Conservation (phyloP, 257 asterid genomes). For the Solanum pennellii region DNA sequence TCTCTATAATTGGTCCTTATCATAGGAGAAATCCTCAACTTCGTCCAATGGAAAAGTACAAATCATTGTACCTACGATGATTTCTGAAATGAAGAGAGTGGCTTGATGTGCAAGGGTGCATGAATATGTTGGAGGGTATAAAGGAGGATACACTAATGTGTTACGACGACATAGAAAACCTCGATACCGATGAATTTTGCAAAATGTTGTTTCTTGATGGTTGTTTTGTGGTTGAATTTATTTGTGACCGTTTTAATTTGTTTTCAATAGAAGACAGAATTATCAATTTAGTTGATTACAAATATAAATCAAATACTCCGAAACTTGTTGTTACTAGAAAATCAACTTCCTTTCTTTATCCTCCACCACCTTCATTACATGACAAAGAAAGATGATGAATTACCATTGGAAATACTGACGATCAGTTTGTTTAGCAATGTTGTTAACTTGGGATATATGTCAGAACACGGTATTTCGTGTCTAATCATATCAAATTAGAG, state of each 20-base stretch:
- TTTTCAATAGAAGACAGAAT: background rate
- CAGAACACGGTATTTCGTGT: too few species aligned
- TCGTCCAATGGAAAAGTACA: background rate
- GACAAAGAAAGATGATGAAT: too few species aligned
- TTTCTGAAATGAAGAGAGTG: background rate
- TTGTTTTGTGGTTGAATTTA: constrained; percentile 6
- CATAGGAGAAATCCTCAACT: background rate
- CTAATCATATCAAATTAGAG: too few species aligned
- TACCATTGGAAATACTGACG: too few species aligned
- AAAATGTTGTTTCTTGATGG: constrained; percentile 5
- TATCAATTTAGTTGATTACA: background rate
- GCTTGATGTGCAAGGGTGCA: background rate
- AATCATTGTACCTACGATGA: background rate
- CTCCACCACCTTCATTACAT: background rate
- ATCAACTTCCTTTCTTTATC: background rate
- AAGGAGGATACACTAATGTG: background rate
- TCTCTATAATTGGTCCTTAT: constrained; percentile 4
- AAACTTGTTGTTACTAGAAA: constrained; percentile 6
- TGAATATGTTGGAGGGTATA: background rate
- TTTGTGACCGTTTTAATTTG: background rate
- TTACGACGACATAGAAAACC: background rate
- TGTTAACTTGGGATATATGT: too few species aligned
- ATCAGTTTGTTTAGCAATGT: too few species aligned
- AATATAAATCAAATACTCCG: background rate
- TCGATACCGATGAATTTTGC: too few species aligned